Base-by-base conservation (phyloP, 805 yeast genomes). In the Zygoascus ofunaensis region DNA sequence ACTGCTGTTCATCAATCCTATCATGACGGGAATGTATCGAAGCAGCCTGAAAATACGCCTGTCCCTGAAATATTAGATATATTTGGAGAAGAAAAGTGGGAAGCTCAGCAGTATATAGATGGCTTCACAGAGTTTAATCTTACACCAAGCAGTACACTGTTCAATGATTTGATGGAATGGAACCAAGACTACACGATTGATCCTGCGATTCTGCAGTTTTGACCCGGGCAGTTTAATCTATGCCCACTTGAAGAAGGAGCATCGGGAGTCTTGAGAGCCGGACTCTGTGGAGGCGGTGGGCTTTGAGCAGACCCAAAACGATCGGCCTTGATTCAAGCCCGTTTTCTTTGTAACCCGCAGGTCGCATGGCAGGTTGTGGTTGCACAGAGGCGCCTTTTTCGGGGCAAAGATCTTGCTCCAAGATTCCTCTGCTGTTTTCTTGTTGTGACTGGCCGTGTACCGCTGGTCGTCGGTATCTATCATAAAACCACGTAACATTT, bases 281-380 rank as follows among this genome's bases (percentile, higher is more conserved):
- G 49, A 37, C 17, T 43, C 49, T 12, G 51, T 41, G 33, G 55
- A 52, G 10, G 61, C 62, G 15, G 49, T 49, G 1, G 62, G 59
- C 24, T 52, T 43, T 4, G 55, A n/a, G 42, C 71, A 67, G 5
- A 57, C 50, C 71, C 71, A 67, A 44, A 67, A 67, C 8, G 53
- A 53, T 10, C 68, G 56, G 24, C 70, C 70, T 39, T 55, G 54
- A 40, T 65, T 64, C 10, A 57, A 52, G 2, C 69, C 68, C 5
- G 55, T 51, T 39, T 63, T 64, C 23, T 53, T 59, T 4, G 65
- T 50, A 4, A 42, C 45, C 37, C 52, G 48, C 22, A 58, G 48
- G 10, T 50, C 50, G 43, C 69, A 64, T 2, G 65, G 66, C 47
- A 62, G 65, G 5, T 46, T 36, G 43, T 66, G 71, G 3, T 41